phyloP scores from a whole-genome alignment of 768 basidiomycete genomes.

The Lactarius vividus region DNA sequence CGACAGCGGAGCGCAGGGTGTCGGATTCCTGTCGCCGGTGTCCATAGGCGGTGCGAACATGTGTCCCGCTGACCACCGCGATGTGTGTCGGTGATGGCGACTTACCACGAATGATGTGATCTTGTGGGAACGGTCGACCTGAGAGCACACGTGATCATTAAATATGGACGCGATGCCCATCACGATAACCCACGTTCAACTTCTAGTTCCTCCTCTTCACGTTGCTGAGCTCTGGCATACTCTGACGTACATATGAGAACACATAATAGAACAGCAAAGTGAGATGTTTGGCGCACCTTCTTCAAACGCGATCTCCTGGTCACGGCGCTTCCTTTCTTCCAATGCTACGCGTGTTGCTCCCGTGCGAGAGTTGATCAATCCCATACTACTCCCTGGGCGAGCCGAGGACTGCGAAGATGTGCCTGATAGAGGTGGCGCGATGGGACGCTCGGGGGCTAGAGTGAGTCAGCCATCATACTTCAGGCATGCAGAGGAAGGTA shows the following conservation, averaged over 20 bases:
- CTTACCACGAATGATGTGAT: conserved; percentile 37
- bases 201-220: conserved; percentile 36
- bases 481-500: neutral
- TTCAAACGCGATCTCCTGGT: conserved; percentile 39
- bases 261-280: conserved; percentile 23
- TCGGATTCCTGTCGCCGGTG: conserved; percentile 77
- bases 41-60: conserved; percentile 36
- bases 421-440: conserved; percentile 6
- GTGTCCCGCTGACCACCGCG: conserved; percentile 29
- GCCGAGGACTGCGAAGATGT: conserved; percentile 27
- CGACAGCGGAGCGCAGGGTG: conserved; percentile 55
- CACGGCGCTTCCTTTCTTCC: conserved; percentile 44
- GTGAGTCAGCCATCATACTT: neutral
- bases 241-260: conserved; percentile 10
- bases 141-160: conserved; percentile 9
- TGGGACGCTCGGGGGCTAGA: conserved; percentile 20
- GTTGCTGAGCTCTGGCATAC: conserved; percentile 31
- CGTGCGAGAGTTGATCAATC: conserved; percentile 31
- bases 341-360: conserved; percentile 41
- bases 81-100: conserved; percentile 53
- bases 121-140: conserved; percentile 30
- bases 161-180: neutral
- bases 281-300: conserved; percentile 40
- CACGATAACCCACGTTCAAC: conserved; percentile 39
- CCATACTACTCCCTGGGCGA: conserved; percentile 46